Conservation (phyloP, 768 basidiomycete genomes). For the Gloeophyllum trabeum region DNA sequence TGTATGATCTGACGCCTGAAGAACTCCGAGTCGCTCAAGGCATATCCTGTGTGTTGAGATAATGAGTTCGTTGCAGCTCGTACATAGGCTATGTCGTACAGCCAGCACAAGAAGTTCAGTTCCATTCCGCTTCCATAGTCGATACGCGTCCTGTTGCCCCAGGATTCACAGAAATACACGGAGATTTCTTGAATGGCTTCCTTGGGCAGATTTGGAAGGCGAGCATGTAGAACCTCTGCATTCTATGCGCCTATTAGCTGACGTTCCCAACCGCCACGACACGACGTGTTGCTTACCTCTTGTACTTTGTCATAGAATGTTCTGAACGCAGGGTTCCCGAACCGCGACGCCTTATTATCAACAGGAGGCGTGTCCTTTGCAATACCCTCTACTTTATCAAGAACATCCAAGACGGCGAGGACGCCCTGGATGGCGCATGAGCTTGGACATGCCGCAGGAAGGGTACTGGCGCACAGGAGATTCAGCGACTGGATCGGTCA, state of each 20-base stretch:
- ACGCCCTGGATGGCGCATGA: conserved; percentile 17
- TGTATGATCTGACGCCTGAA: conserved; percentile 52
- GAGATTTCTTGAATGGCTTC: conserved; percentile 60
- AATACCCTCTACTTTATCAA: conserved; percentile 56
- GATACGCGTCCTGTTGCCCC: conserved; percentile 87
- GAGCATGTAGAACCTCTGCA: conserved; percentile 44
- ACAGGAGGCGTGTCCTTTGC: conserved; percentile 72
- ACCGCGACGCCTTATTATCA: conserved; percentile 83
- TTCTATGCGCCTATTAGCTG: conserved; percentile 19
- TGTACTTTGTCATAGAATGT: conserved; percentile 79
- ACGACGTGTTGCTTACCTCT: conserved; percentile 32
- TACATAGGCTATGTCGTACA: conserved; percentile 40
- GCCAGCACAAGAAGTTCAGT: conserved; percentile 92
- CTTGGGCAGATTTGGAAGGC: conserved; percentile 42
- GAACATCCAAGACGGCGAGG: conserved; percentile 43
- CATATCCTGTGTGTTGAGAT: conserved; percentile 49
- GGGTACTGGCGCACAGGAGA: conserved; percentile 43
- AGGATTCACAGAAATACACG: conserved; percentile 74
- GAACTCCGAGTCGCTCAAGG: conserved; percentile 57
- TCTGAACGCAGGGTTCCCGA: conserved; percentile 95
- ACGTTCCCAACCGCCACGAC: conserved; percentile 1
- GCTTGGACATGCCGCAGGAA: neutral
- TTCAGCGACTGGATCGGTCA: conserved; percentile 47
- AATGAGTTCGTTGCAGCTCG: neutral
- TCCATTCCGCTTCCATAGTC: conserved; percentile 99